These are phyloP conservation scores for Aspergillus neotritici DNA, from an alignment of 2,329 filamentous ascomycete genomes.

Conservation along the genomic window DNA sequence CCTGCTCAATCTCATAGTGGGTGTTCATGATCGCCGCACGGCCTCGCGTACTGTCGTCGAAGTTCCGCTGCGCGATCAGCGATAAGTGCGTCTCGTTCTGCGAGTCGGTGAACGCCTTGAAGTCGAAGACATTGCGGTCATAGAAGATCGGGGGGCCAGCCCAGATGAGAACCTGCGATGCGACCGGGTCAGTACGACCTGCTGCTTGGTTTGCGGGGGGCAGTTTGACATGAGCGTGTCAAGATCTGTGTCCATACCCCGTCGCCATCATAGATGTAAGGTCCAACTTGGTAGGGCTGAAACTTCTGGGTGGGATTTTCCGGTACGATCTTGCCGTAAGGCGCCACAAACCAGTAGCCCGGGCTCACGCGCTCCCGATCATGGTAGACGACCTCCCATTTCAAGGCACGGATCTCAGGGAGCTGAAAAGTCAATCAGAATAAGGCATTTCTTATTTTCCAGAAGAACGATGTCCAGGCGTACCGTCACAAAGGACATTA, in stretches of 20 bases:
- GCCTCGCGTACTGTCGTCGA: constrained; percentile 36
- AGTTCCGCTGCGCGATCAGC: constrained; percentile 32
- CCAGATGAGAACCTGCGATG: constrained; percentile 40
- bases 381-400: constrained; percentile 24
- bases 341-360: constrained; percentile 47
- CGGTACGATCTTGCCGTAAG: constrained; percentile 31
- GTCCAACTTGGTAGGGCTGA: constrained; percentile 42
- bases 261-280: constrained; percentile 47
- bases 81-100: constrained; percentile 43
- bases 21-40: constrained; percentile 45
- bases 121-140: constrained; percentile 44
- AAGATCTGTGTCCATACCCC: constrained; percentile 27
- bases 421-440: constrained; percentile 11
- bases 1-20: constrained; percentile 41
- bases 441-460: neutral
- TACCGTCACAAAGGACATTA: constrained; percentile 16
- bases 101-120: constrained; percentile 39
- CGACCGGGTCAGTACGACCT: neutral
- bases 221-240: neutral
- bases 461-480: constrained; percentile 1
- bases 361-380: constrained; percentile 28
- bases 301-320: constrained; percentile 22
- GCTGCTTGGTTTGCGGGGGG: neutral
- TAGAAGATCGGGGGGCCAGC: constrained; percentile 42
- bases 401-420: constrained; percentile 21